A percentile compares a stretch with the other conserved stretches of the same genome.
phyloP scores from a whole-genome alignment of 2,329 filamentous ascomycete genomes.

The Rhytidhysteron rufulum region DNA sequence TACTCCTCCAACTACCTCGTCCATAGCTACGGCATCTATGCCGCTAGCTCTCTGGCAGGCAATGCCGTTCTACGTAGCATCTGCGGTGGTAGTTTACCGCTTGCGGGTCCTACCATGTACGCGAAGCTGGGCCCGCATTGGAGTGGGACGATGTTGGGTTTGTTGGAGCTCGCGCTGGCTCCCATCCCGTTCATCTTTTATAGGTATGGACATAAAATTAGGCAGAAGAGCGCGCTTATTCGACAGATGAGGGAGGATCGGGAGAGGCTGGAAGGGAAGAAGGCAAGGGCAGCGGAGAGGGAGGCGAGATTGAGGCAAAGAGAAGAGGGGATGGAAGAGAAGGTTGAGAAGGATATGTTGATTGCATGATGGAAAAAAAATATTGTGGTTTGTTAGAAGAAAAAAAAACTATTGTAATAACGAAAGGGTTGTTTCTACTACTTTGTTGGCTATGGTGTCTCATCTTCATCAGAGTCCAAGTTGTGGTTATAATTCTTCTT shows the following conservation, averaged over 20 bases:
- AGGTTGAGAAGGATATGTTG: not conserved
- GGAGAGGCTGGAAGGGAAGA: slow-evolving; percentile 39
- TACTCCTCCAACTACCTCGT: slow-evolving; percentile 79
- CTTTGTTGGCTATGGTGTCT: no score
- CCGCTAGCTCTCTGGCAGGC: slow-evolving; percentile 74
- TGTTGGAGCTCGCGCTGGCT: slow-evolving; percentile 69
- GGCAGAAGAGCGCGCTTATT: slow-evolving; percentile 54
- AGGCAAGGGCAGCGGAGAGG: slow-evolving; percentile 34
- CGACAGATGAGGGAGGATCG: slow-evolving; percentile 41
- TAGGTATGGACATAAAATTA: slow-evolving; percentile 54
- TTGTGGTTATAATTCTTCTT: no score
- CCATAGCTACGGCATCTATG: slow-evolving; percentile 74
- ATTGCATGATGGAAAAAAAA: no score
- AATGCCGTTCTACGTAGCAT: slow-evolving; percentile 71
- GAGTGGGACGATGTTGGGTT: slow-evolving; percentile 66
- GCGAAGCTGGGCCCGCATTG: slow-evolving; percentile 66
- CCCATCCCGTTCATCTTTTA: slow-evolving; percentile 82
- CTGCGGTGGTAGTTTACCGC: slow-evolving; percentile 72
- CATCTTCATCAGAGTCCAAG: no score
- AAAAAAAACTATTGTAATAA: no score
- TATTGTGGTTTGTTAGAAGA: no score
- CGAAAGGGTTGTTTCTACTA: no score
- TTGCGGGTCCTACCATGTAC: slow-evolving; percentile 74
- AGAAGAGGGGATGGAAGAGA: slow-evolving; percentile 3
- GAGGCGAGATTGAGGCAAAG: slow-evolving; percentile 38